Percentiles rank a stretch among this genome's conserved stretches.
These are phyloP conservation scores for Saprolegnia diclina DNA, from an alignment of 352 stramenopile species.

Conservation along the genomic window DNA sequence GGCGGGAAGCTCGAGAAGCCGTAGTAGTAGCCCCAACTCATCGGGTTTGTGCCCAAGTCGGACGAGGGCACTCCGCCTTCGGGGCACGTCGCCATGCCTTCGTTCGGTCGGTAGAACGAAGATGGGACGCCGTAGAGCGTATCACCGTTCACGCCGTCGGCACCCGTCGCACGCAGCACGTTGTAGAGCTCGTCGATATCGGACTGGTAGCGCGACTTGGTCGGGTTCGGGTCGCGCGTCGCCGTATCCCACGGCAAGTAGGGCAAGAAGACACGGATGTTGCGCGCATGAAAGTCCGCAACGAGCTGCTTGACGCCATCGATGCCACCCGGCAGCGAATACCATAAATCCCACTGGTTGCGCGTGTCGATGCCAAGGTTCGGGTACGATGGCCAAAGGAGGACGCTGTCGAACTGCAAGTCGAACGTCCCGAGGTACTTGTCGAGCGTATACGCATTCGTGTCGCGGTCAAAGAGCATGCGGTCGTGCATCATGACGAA, in stretches of 20 bases:
- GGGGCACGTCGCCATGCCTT: conserved; percentile 34
- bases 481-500: conserved; percentile 76
- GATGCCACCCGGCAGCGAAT: conserved; percentile 51
- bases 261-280: conserved; percentile 62
- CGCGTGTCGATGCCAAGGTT: conserved; percentile 77
- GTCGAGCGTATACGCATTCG: conserved; percentile 57
- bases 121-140: conserved; percentile 83
- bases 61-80: conserved; percentile 66
- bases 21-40: conserved; percentile 79
- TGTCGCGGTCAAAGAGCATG: conserved; percentile 60
- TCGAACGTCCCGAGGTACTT: conserved; percentile 60
- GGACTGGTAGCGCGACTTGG: conserved; percentile 63
- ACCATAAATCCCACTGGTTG: conserved; percentile 74
- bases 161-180: conserved; percentile 38
- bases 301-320: conserved; percentile 43
- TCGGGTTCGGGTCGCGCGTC: conserved; percentile 56
- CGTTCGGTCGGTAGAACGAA: conserved; percentile 72
- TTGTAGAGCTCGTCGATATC: conserved; percentile 53
- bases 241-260: conserved; percentile 83
- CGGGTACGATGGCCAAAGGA: conserved; percentile 77
- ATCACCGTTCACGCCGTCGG: conserved; percentile 83
- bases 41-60: conserved; percentile 56
- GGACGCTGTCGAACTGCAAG: conserved; percentile 65
- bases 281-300: conserved; percentile 49
- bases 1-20: conserved; percentile 62